Evolutionary conservation across 306 rosid genomes (phyloP).

Genomic region (Sicyos edulis): DNA sequence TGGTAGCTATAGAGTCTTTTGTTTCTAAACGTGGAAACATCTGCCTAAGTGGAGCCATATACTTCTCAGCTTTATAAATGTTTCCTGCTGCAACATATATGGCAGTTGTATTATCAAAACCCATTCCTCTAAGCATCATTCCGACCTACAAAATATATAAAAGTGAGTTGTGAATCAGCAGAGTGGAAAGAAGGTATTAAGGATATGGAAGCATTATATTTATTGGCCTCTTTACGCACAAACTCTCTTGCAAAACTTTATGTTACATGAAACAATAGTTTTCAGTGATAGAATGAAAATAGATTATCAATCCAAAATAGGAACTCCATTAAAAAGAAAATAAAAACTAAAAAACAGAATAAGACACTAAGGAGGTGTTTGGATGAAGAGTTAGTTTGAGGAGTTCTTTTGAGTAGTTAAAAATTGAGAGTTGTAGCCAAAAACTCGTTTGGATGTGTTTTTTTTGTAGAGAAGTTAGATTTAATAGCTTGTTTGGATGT

Average conservation of each 20-base stretch:
- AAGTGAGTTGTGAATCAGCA: conserved; percentile 18
- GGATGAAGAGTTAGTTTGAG: too few species aligned
- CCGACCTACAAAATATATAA: conserved; percentile 59
- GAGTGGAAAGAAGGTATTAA: not conserved
- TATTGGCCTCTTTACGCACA: not conserved
- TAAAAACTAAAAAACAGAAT: too few species aligned
- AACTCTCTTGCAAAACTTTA: not conserved
- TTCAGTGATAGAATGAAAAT: too few species aligned
- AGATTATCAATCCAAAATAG: too few species aligned
- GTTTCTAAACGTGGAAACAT: conserved; percentile 92
- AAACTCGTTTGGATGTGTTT: too few species aligned
- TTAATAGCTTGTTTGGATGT: too few species aligned
- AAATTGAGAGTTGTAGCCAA: too few species aligned
- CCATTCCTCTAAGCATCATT: conserved; percentile 98
- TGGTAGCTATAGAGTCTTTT: conserved; percentile 64
- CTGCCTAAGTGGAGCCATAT: conserved; percentile 87
- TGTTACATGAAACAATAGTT: not conserved
- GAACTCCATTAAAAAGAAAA: too few species aligned
- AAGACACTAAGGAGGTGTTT: too few species aligned
- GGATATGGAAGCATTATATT: not conserved
- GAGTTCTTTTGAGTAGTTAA: too few species aligned
- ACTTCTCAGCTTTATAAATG: conserved; percentile 73
- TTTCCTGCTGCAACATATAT: conserved; percentile 88
- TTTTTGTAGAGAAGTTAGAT: too few species aligned
- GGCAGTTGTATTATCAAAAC: conserved; percentile 77